A percentile compares a stretch with the other conserved stretches of the same genome.
Conservation (phyloP, 345 rosid species). For the Eucalyptus marginata region DNA sequence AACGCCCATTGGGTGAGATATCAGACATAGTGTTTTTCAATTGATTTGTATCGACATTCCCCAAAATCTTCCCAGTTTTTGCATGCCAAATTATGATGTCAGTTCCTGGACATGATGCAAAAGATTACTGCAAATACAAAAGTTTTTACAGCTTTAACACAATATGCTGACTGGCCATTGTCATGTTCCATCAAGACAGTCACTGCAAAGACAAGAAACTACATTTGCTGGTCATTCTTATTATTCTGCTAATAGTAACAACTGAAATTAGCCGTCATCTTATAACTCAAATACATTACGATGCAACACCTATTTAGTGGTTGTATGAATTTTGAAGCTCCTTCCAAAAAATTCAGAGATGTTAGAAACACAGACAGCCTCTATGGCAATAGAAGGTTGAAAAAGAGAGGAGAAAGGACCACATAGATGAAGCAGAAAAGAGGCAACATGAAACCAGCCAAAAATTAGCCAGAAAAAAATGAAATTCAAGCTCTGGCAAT, state of each 20-base stretch:
- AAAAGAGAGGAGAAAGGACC: neutral
- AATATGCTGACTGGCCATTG: neutral
- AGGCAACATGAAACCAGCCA: neutral
- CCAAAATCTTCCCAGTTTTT: constrained; percentile 72
- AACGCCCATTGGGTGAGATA: constrained; percentile 94
- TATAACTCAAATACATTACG: neutral
- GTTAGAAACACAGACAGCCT: neutral
- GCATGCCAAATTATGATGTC: constrained; percentile 96
- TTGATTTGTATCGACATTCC: constrained; percentile 90
- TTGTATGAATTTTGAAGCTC: neutral
- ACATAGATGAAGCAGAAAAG: neutral
- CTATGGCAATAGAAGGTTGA: neutral
- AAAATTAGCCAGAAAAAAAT: neutral
- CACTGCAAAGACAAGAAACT: neutral
- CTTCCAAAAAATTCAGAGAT: neutral
- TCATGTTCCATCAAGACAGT: neutral
- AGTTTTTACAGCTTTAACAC: neutral
- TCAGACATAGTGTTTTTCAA: constrained; percentile 87
- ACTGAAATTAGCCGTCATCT: neutral
- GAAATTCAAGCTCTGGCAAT: neutral
- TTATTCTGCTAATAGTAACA: neutral
- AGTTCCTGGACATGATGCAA: constrained; percentile 39
- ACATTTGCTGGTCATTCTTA: neutral
- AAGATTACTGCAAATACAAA: neutral
- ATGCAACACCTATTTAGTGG: neutral